Percentiles rank a stretch among this genome's conserved stretches.
Conservation (phyloP, 345 rosid species). For the Cochlearia excelsa region DNA sequence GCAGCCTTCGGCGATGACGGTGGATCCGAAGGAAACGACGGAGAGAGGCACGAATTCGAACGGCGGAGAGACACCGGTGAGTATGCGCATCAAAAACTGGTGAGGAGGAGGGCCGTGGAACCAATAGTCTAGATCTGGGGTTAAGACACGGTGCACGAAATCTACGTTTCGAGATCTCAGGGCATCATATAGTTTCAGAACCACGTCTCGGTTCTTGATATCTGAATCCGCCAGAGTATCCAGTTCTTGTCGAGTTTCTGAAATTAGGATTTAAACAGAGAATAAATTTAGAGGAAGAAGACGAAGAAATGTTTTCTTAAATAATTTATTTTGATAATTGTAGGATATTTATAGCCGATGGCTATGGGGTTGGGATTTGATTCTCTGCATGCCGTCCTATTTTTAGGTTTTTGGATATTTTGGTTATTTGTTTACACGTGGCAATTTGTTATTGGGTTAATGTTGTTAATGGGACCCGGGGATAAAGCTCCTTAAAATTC, state of each 20-base stretch:
- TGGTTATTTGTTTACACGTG: slow-evolving; percentile 1
- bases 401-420: slow-evolving; percentile 5
- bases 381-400: slow-evolving; percentile 21
- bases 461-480: neutral
- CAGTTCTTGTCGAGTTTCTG: slow-evolving; percentile 54
- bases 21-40: slow-evolving; percentile 55
- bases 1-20: slow-evolving; percentile 85
- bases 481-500: slow-evolving; percentile 10
- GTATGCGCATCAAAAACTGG: slow-evolving; percentile 96
- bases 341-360: slow-evolving; percentile 25
- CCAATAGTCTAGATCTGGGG: slow-evolving; percentile 97
- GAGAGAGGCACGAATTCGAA: slow-evolving; percentile 50
- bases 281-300: slow-evolving; percentile 11
- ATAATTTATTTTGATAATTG: no score
- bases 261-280: neutral
- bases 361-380: slow-evolving; percentile 16
- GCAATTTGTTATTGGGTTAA: neutral
- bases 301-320: neutral
- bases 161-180: slow-evolving; percentile 67
- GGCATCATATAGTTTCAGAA: slow-evolving; percentile 85
- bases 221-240: slow-evolving; percentile 65
- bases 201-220: slow-evolving; percentile 66
- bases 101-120: slow-evolving; percentile 97
- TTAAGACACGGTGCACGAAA: slow-evolving; percentile 68
- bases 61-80: slow-evolving; percentile 56